Evolutionary conservation across 2,329 filamentous ascomycete species (phyloP).

Genomic region (Colletotrichum limetticola): DNA sequence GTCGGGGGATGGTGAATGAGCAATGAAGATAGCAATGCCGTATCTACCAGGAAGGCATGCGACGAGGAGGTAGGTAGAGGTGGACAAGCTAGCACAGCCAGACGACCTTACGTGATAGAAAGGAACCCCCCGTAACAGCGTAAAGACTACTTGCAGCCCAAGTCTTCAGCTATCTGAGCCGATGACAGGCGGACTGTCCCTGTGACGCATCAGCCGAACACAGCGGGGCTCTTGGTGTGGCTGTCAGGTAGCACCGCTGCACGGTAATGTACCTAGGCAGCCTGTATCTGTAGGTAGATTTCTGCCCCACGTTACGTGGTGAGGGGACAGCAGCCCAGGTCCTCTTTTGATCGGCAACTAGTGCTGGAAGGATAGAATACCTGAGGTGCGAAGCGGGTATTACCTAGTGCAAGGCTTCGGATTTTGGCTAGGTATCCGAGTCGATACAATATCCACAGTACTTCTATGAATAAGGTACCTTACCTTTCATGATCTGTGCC

Average conservation of each 20-base stretch:
- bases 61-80: not conserved
- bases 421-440: too few relatives aligned
- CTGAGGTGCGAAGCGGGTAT: not conserved
- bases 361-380: not conserved
- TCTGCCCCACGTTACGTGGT: not conserved
- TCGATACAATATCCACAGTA: too few relatives aligned
- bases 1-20: not conserved
- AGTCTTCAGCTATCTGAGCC: not conserved
- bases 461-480: too few relatives aligned
- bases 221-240: not conserved
- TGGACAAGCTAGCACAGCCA: not conserved
- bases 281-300: not conserved
- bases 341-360: constrained; percentile 13
- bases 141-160: not conserved
- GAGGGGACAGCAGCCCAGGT: not conserved
- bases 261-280: not conserved
- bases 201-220: constrained; percentile 23
- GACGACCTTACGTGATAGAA: not conserved
- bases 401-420: not conserved
- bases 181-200: not conserved
- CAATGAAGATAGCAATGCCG: not conserved
- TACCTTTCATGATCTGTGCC: too few relatives aligned
- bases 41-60: not conserved
- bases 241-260: not conserved
- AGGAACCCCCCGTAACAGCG: not conserved